Conservation (phyloP, 371 early-diverging fungal species). For the Haplosporangium sp. region DNA sequence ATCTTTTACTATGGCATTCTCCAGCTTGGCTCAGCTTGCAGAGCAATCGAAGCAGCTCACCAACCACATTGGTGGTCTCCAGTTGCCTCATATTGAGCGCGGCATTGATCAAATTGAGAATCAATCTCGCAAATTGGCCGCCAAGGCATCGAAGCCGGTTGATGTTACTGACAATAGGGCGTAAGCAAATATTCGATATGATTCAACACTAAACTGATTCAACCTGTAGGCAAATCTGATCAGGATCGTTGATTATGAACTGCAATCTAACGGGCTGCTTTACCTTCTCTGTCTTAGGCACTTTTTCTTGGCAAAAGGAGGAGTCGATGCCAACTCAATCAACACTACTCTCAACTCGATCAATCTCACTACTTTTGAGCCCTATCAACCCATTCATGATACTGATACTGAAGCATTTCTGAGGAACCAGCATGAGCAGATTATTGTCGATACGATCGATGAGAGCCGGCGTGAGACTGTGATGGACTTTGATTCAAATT, state of each 20-base stretch:
- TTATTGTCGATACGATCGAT: conserved; percentile 78
- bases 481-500: conserved; percentile 62
- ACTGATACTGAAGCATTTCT: conserved; percentile 89
- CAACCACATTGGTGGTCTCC: conserved; percentile 68
- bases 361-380: conserved; percentile 76
- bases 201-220: background rate
- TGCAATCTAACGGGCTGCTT: background rate
- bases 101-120: conserved; percentile 83
- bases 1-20: conserved; percentile 21
- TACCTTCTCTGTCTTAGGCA: conserved; percentile 52
- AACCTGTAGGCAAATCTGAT: background rate
- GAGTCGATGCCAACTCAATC: conserved; percentile 79
- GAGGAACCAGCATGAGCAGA: conserved; percentile 76
- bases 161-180: conserved; percentile 62
- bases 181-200: conserved; percentile 35
- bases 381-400: conserved; percentile 69
- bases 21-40: conserved; percentile 65
- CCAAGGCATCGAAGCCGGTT: conserved; percentile 61
- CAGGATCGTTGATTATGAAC: background rate
- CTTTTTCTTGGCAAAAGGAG: conserved; percentile 77
- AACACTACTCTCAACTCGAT: conserved; percentile 66
- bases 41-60: conserved; percentile 77
- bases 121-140: conserved; percentile 76
- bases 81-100: conserved; percentile 75
- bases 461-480: conserved; percentile 68